Evolutionary conservation across 805 yeast species (phyloP).

Genomic region (Barnettozyma salicaria): DNA sequence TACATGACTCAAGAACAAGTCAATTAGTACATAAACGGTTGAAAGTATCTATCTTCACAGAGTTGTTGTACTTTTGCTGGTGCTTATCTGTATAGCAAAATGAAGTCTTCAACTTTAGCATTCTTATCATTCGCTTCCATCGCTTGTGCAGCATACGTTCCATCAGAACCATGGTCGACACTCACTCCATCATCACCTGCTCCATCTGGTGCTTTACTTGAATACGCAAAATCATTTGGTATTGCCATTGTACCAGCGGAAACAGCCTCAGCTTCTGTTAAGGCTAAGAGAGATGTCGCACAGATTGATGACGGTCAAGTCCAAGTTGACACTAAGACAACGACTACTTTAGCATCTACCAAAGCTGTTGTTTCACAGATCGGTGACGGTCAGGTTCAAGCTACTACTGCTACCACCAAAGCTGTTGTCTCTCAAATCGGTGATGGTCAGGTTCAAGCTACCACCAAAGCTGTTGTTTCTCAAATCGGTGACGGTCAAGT

Average conservation of each 20-base stretch:
- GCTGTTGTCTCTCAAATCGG: slow-evolving; percentile 25
- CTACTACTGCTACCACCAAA: slow-evolving; percentile 28
- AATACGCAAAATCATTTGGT: slow-evolving; percentile 55
- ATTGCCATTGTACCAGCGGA: slow-evolving; percentile 53
- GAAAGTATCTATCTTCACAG: too few relatives aligned
- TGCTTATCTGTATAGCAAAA: too few relatives aligned
- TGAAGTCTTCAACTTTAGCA: slow-evolving; percentile 25
- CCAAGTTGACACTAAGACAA: slow-evolving; percentile 15
- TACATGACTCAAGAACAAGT: too few relatives aligned
- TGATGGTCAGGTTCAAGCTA: slow-evolving; percentile 30
- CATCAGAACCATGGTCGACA: slow-evolving; percentile 64
- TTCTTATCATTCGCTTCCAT: slow-evolving; percentile 39
- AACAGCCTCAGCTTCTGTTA: slow-evolving; percentile 27
- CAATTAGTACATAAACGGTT: too few relatives aligned
- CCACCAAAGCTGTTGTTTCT: slow-evolving; percentile 23
- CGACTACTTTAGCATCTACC: too few relatives aligned
- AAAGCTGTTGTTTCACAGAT: slow-evolving; percentile 26
- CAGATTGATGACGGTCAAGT: slow-evolving; percentile 43
- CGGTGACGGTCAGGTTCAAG: slow-evolving; percentile 29
- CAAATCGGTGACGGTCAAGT: slow-evolving; percentile 29
- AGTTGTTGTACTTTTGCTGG: too few relatives aligned
- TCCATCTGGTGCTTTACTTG: slow-evolving; percentile 50
- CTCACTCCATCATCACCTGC: slow-evolving; percentile 56
- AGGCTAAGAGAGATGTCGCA: slow-evolving; percentile 26
- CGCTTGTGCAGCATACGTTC: slow-evolving; percentile 56